Base-by-base conservation (phyloP, 768 basidiomycete genomes). In the Boletus sensibilis region DNA sequence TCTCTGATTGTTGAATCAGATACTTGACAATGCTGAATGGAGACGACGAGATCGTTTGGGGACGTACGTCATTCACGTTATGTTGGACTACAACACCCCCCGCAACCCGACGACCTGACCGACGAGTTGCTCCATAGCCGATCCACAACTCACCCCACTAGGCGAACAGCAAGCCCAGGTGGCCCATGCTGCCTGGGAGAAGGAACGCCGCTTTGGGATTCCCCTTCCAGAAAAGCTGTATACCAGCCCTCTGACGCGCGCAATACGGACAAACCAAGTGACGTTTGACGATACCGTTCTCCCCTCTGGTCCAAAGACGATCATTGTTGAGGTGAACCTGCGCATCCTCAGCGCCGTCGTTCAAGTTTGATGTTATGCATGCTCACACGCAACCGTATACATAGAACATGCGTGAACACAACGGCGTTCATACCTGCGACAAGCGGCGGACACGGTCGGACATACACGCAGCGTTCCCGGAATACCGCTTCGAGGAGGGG, bases 341-440 rank as follows among this genome's bases (percentile, higher is more conserved):
- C 5, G 1, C 20, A 4, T 14, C 18, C 14, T 29, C 20, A 23
- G 10, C 13, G 18, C 39, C 3, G 2, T 12, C 27, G 16, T 27
- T 27, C 21, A 13, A 6, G 8, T 34, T 43, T 29, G n/a, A 38
- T 33, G 12, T 34, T 16, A 8, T 35, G 7, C 5, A 20, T 42
- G 16, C 39, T 54, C 37, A 44, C 20, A 29, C 8, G 9, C 12
- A 11, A 6, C 9, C 13, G 14, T 3, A 21, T 31, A 21, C 23
- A 10, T 16, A 90, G 89, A 79, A 87, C 55, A 79, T 82, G 35
- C 82, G 88, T 35, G 90, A 92, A 70, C 78, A 79, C 53, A 68
- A 64, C 11, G 88, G 89, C 0, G 77, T 81, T 1, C 87, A 90
- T 61, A 89, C 87, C 0, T 92, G 88, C 62, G 90, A 92, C 68